A percentile compares a stretch with the other conserved stretches of the same genome.
Evolutionary conservation across 2,329 filamentous ascomycete species (phyloP).

Genomic region (Alternaria angustiovoidea): DNA sequence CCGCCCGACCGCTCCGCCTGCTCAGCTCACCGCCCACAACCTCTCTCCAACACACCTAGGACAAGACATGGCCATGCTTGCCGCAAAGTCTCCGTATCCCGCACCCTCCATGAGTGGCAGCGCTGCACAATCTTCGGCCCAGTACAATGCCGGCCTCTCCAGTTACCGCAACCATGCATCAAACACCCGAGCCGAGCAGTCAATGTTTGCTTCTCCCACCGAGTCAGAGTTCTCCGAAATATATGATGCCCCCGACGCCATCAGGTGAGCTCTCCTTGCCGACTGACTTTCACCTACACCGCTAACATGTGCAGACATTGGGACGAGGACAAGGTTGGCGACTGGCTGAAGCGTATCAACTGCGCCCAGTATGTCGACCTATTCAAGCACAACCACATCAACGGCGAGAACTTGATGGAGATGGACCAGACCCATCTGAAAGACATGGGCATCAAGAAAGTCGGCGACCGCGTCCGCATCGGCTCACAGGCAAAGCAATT

Average conservation of each 20-base stretch:
- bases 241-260: slow-evolving; percentile 73
- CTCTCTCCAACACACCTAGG: not conserved
- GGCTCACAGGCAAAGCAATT: slow-evolving; percentile 60
- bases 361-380: slow-evolving; percentile 92
- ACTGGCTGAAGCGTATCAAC: slow-evolving; percentile 90
- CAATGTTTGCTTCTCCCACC: slow-evolving; percentile 78
- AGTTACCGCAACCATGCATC: slow-evolving; percentile 48
- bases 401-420: slow-evolving; percentile 93
- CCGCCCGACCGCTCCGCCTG: slow-evolving; percentile 1
- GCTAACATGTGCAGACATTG: slow-evolving; percentile 63
- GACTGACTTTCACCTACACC: not conserved
- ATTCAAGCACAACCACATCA: slow-evolving; percentile 94
- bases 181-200: slow-evolving; percentile 55
- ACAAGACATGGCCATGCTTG: slow-evolving; percentile 75
- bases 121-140: slow-evolving; percentile 42
- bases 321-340: slow-evolving; percentile 90
- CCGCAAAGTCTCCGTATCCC: slow-evolving; percentile 75
- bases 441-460: slow-evolving; percentile 98
- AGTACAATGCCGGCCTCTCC: slow-evolving; percentile 46
- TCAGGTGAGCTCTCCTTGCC: slow-evolving; percentile 44
- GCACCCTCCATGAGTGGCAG: slow-evolving; percentile 57
- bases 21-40: slow-evolving; percentile 9
- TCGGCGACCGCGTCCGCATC: slow-evolving; percentile 93
- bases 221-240: slow-evolving; percentile 90
- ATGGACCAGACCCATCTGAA: slow-evolving; percentile 96